A percentile compares a stretch with the other conserved stretches of the same genome.
Evolutionary conservation across 73 alveolate genomes (phyloP).

Genomic region (Paramecium octaurelia): DNA sequence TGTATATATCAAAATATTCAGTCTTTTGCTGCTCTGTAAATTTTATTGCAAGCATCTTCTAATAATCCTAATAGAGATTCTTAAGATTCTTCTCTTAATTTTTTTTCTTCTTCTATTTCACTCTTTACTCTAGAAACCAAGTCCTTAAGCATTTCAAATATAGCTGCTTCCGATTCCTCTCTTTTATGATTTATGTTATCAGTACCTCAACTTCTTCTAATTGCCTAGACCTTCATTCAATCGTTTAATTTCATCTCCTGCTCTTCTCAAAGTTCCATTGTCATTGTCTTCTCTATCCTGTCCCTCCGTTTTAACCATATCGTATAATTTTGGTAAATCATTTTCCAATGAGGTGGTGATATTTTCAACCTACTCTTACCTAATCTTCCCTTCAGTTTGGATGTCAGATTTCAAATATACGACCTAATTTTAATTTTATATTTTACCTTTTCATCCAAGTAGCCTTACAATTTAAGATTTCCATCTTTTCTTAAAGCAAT

Average conservation of each 20-base stretch:
- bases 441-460: conserved; percentile 60
- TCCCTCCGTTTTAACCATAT: conserved; percentile 59
- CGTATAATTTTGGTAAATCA: conserved; percentile 63
- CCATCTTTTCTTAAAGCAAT: conserved; percentile 60
- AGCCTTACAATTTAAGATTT: conserved; percentile 37
- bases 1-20: background rate
- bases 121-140: conserved; percentile 85
- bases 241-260: conserved; percentile 63
- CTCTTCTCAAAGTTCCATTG: conserved; percentile 56
- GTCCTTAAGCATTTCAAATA: conserved; percentile 87
- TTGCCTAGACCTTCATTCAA: conserved; percentile 50
- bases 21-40: conserved; percentile 62
- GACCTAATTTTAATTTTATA: background rate
- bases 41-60: conserved; percentile 93
- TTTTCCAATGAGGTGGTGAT: conserved; percentile 55
- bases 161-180: conserved; percentile 94
- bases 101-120: conserved; percentile 91
- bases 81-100: conserved; percentile 91
- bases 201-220: conserved; percentile 43
- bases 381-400: conserved; percentile 58
- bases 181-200: conserved; percentile 50
- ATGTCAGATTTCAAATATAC: conserved; percentile 54
- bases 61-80: conserved; percentile 89
- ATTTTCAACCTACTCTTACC: conserved; percentile 45
- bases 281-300: conserved; percentile 59